Percentiles rank a stretch among this genome's conserved stretches.
Evolutionary conservation across 2,329 filamentous ascomycete genomes (phyloP).

Genomic region (Fusarium oligoseptatum): DNA sequence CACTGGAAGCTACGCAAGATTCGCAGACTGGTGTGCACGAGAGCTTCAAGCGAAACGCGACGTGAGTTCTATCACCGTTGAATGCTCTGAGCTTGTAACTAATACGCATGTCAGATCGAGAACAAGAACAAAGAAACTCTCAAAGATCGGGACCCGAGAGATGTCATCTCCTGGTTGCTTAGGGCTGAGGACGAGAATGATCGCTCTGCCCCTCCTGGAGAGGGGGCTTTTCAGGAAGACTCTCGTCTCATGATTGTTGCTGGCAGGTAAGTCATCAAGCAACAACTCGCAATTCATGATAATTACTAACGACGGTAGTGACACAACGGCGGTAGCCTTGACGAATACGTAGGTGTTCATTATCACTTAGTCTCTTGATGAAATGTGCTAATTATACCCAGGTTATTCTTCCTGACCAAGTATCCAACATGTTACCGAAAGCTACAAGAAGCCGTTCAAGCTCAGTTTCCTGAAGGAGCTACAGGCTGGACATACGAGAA

Average conservation of each 20-base stretch:
- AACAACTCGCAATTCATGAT: background rate
- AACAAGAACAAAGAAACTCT: background rate
- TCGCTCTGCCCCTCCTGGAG: conserved; percentile 12
- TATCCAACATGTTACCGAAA: background rate
- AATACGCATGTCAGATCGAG: background rate
- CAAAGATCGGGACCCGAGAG: background rate
- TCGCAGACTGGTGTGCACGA: conserved; percentile 7
- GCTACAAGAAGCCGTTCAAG: background rate
- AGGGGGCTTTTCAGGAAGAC: conserved; percentile 9
- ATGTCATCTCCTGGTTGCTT: conserved; percentile 14
- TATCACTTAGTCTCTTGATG: too few relatives aligned
- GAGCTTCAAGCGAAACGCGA: conserved; percentile 11
- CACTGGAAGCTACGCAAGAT: conserved; percentile 12
- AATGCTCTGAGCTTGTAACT: background rate
- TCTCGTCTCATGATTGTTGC: conserved; percentile 12
- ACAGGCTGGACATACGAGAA: background rate
- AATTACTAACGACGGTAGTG: background rate
- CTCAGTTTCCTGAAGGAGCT: background rate
- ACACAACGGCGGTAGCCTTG: conserved; percentile 5
- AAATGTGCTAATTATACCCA: background rate
- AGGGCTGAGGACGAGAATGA: conserved; percentile 13
- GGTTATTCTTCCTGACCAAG: background rate
- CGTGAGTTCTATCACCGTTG: background rate
- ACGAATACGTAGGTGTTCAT: background rate
- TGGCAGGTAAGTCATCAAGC: background rate